These are phyloP conservation scores for Stromatinia cepivora DNA, from an alignment of 2,329 filamentous ascomycete genomes.

Conservation along the genomic window DNA sequence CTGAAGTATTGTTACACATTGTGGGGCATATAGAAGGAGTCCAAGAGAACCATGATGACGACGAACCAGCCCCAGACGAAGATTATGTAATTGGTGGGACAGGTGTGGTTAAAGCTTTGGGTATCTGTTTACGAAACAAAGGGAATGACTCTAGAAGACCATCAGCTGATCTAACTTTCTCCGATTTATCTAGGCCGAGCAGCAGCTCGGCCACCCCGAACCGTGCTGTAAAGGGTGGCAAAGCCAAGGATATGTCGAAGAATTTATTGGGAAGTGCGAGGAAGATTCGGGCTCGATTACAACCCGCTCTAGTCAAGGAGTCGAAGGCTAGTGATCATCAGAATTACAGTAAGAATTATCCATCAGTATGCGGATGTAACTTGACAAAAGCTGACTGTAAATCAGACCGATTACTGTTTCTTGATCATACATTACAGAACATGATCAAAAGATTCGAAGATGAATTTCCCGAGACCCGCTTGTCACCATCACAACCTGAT, in stretches of 20 bases:
- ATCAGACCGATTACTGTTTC: constrained; percentile 73
- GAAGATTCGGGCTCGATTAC: constrained; percentile 80
- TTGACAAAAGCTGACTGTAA: constrained; percentile 12
- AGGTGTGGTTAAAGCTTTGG: constrained; percentile 89
- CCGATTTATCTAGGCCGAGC: constrained; percentile 33
- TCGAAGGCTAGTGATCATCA: constrained; percentile 68
- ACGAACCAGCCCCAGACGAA: constrained; percentile 75
- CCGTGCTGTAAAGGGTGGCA: constrained; percentile 51
- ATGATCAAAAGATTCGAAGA: constrained; percentile 97
- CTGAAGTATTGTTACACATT: constrained; percentile 82
- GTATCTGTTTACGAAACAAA: constrained; percentile 84
- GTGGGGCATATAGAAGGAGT: constrained; percentile 66
- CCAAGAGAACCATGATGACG: constrained; percentile 55
- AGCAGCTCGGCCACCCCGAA: constrained; percentile 50
- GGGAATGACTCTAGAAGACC: constrained; percentile 59
- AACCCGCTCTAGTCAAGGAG: constrained; percentile 79
- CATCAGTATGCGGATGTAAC: not conserved
- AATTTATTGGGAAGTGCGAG: constrained; percentile 83
- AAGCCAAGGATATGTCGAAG: constrained; percentile 91
- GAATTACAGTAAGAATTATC: constrained; percentile 66
- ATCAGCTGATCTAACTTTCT: constrained; percentile 34
- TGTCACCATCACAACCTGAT: constrained; percentile 33
- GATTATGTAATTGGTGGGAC: constrained; percentile 96
- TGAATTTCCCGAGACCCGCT: constrained; percentile 86
- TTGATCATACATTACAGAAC: constrained; percentile 82